These are phyloP conservation scores for Penicillium sp. DNA, from an alignment of 2,329 filamentous ascomycete species.

Conservation along the genomic window DNA sequence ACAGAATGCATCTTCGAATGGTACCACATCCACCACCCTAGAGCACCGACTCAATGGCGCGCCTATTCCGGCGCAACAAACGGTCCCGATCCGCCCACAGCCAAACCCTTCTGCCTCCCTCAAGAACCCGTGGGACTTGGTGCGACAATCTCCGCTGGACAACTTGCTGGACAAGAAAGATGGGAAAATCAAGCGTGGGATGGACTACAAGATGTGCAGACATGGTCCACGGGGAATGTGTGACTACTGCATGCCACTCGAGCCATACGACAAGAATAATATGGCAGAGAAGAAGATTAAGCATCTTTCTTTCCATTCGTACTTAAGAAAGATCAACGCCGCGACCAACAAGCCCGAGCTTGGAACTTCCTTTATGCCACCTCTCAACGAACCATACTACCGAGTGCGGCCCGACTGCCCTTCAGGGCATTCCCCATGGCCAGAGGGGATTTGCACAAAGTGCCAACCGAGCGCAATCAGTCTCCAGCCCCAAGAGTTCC, in stretches of 20 bases:
- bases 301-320: slow-evolving; percentile 92
- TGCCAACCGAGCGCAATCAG: slow-evolving; percentile 98
- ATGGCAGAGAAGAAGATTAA: slow-evolving; percentile 97
- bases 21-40: slow-evolving; percentile 21
- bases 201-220: slow-evolving; percentile 84
- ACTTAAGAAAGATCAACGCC: slow-evolving; percentile 92
- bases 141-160: slow-evolving; percentile 84
- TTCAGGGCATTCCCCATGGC: slow-evolving; percentile 89
- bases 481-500: slow-evolving; percentile 86
- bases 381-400: slow-evolving; percentile 88
- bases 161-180: slow-evolving; percentile 81
- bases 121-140: slow-evolving; percentile 90
- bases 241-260: slow-evolving; percentile 96
- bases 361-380: slow-evolving; percentile 93
- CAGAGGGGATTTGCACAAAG: slow-evolving; percentile 95
- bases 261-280: slow-evolving; percentile 88
- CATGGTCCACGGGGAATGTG: slow-evolving; percentile 98
- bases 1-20: slow-evolving; percentile 50
- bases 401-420: slow-evolving; percentile 87
- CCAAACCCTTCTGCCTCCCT: slow-evolving; percentile 62
- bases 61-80: slow-evolving; percentile 50
- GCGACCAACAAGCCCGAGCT: slow-evolving; percentile 95
- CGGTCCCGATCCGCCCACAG: slow-evolving; percentile 63
- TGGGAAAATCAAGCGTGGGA: slow-evolving; percentile 80
- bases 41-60: slow-evolving; percentile 42